Evolutionary conservation across 257 asterid species (phyloP), one percentile per base, ranked within the genome.

Genomic region (Rubia yunnanensis): DNA sequence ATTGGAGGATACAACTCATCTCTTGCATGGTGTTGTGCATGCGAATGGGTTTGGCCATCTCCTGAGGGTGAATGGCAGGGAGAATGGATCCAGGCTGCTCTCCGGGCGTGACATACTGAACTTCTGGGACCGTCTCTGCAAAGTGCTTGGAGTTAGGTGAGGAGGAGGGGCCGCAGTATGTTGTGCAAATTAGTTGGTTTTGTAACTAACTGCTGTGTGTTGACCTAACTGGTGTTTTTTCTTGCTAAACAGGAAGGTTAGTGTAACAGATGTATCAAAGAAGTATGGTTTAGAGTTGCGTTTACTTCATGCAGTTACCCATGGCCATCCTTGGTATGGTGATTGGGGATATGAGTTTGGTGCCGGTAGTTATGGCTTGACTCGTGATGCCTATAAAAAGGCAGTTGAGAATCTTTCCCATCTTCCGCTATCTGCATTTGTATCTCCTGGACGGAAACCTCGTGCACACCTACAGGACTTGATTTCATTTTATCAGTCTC

Each of bases 211-310:
- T n/a, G n/a, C n/a, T 44, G 52, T 17, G 52, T 44, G 5, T 44
- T 17, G 52, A 44, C 52, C 20, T 44, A 44, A 44, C 52, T 44
- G 20, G 20, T 15, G 36, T 32, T 0, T 38, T 44, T 15, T 4
- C 52, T 14, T 44, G 60, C 44, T 30, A 34, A 72, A 68, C 86
- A 89, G 99, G 68, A 89, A 84, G 74, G 88, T 89, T 55, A 89
- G 99, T 55, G 99, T 92, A 72, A 89, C 92, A 81, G 99, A 89
- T 55, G 99, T 92, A 66, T 92, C 99, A 4, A 92, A 92, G 89
- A 92, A 92, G 81, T 83, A 80, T 46, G 96, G 99, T 5, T 67
- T 92, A 69, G 97, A 92, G 57, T 86, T 82, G 63, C 88, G 99
- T 20, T 74, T 92, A 64, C 88, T 92, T 15, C 99, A 89, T 77